phyloP scores from a whole-genome alignment of 1,284 basidiomycete species.

The Mycena citricolor region DNA sequence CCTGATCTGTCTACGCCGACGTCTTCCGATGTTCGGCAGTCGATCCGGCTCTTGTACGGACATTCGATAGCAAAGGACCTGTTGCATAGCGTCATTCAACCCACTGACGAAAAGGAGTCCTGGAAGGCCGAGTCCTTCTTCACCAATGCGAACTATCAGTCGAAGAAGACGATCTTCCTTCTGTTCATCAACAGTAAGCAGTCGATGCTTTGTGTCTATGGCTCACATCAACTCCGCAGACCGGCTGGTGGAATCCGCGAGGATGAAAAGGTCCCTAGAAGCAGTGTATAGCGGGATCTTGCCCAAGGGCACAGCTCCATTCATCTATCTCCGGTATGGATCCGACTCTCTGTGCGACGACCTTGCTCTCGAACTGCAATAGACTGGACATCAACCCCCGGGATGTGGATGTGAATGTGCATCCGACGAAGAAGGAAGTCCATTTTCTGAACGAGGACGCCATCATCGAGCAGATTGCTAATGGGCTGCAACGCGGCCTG shows the following conservation, averaged over 20 bases:
- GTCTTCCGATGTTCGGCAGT: constrained; percentile 63
- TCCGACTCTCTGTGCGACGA: not conserved
- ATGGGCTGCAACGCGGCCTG: constrained; percentile 67
- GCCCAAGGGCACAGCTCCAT: constrained; percentile 91
- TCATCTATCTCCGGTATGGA: constrained; percentile 84
- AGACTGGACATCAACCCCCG: constrained; percentile 85
- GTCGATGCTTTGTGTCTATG: not conserved
- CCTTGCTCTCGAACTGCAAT: constrained; percentile 11
- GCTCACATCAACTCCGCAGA: constrained; percentile 48
- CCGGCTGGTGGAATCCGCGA: constrained; percentile 87
- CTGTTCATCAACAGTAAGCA: constrained; percentile 93
- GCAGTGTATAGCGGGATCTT: constrained; percentile 82
- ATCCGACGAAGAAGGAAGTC: constrained; percentile 97
- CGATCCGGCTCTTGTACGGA: constrained; percentile 84
- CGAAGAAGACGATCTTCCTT: constrained; percentile 82
- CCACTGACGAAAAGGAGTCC: constrained; percentile 37
- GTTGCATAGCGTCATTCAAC: constrained; percentile 43
- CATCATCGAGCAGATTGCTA: constrained; percentile 82
- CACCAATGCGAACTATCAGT: constrained; percentile 88
- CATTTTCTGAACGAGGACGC: constrained; percentile 93
- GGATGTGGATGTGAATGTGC: constrained; percentile 96
- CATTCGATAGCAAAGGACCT: constrained; percentile 82
- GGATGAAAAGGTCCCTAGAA: constrained; percentile 88
- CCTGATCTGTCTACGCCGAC: constrained; percentile 86
- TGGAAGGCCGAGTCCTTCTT: constrained; percentile 79